Conservation (phyloP, 495 filamentous ascomycete species). For the Hyaloscypha bicolor region DNA sequence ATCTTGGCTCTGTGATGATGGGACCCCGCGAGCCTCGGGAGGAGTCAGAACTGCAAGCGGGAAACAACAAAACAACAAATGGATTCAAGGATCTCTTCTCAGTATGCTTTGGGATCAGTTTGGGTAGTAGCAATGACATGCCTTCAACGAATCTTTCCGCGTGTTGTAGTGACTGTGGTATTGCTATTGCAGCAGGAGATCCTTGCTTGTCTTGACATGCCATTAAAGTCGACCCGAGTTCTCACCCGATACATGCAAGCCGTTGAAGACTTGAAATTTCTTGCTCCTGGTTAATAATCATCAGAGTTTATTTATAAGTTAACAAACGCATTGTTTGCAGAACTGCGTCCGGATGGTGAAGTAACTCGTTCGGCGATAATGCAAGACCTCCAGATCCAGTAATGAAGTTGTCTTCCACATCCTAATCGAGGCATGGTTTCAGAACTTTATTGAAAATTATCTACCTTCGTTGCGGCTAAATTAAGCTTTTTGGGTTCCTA, state of each 20-base stretch:
- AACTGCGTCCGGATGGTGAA: no score
- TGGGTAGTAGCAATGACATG: constrained; percentile 12
- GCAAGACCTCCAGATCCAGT: neutral
- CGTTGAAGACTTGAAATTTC: no score
- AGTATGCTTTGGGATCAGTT: constrained; percentile 15
- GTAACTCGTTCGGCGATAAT: neutral
- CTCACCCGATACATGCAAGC: no score
- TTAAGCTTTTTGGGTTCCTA: no score
- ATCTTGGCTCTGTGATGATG: neutral
- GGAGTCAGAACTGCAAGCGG: constrained; percentile 11
- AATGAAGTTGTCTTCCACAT: neutral
- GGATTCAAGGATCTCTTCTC: constrained; percentile 21
- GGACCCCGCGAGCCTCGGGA: constrained; percentile 17
- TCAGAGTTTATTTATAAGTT: no score
- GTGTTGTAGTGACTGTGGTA: neutral
- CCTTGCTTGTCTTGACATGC: neutral
- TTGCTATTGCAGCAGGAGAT: neutral
- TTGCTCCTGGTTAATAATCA: no score
- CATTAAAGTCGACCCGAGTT: no score
- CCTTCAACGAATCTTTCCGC: neutral
- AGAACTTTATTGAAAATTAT: no score
- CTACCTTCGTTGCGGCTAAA: no score
- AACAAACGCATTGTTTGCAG: no score
- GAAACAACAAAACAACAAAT: neutral
- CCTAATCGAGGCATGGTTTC: no score